These are phyloP conservation scores for Gaertneriomyces sp. DNA, from an alignment of 192 early-diverging fungal species.

Conservation along the genomic window DNA sequence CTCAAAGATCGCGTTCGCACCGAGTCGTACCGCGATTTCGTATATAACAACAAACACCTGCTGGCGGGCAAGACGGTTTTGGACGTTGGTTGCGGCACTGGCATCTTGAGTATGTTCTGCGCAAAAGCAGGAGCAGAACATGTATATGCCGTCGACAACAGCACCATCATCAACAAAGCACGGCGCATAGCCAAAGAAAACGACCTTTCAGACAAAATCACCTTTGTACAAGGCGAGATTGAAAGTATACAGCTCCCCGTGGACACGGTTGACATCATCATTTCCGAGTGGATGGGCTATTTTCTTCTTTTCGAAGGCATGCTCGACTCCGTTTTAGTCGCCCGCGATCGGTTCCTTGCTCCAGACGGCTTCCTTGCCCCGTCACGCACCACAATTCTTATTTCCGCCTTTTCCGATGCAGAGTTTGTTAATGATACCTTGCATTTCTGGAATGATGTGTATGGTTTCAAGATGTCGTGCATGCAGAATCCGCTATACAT, in stretches of 20 bases:
- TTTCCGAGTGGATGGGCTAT: conserved; percentile 94
- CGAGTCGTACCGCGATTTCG: conserved; percentile 73
- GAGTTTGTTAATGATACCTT: conserved; percentile 78
- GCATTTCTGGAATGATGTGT: conserved; percentile 87
- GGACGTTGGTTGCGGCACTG: conserved; percentile 89
- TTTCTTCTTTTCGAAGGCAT: conserved; percentile 88
- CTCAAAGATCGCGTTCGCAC: conserved; percentile 80
- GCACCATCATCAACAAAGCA: conserved; percentile 79
- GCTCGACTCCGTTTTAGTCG: conserved; percentile 83
- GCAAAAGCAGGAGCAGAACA: conserved; percentile 79
- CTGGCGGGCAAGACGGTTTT: conserved; percentile 85
- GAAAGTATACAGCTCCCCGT: conserved; percentile 78
- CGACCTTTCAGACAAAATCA: conserved; percentile 49
- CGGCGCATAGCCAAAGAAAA: conserved; percentile 73
- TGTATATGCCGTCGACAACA: conserved; percentile 77
- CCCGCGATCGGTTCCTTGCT: conserved; percentile 74
- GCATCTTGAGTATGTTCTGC: conserved; percentile 90
- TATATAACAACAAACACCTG: conserved; percentile 77
- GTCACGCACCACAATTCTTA: conserved; percentile 63
- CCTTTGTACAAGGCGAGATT: conserved; percentile 71
- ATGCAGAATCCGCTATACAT: conserved; percentile 73
- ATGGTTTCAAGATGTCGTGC: conserved; percentile 85
- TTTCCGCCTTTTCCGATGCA: conserved; percentile 72
- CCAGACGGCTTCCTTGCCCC: conserved; percentile 68
- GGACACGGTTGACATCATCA: conserved; percentile 74